These are phyloP conservation scores for Thuja plicata DNA, from an alignment of 83 land plant species.

Conservation along the genomic window DNA sequence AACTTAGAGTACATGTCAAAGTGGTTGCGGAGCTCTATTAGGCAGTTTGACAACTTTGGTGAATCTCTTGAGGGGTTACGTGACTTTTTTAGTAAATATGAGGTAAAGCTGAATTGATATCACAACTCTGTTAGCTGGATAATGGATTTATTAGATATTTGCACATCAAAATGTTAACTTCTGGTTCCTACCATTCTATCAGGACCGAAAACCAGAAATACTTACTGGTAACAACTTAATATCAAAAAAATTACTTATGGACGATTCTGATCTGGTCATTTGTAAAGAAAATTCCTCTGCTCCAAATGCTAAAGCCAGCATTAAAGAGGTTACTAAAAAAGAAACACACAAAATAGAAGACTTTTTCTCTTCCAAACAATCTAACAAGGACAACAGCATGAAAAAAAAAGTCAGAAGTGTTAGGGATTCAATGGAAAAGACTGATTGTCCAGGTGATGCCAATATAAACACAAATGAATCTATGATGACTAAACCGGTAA, in stretches of 20 bases:
- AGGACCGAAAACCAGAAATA: not conserved
- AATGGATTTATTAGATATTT: not conserved
- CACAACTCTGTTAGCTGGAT: not conserved
- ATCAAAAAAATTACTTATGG: not conserved
- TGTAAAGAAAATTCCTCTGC: constrained; percentile 11
- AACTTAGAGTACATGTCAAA: constrained; percentile 80
- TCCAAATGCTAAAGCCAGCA: not conserved
- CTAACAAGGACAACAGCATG: not conserved
- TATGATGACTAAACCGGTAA: no score
- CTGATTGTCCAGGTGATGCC: not conserved
- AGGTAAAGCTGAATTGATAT: constrained; percentile 37
- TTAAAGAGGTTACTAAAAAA: not conserved
- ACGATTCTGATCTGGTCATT: not conserved
- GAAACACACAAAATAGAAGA: constrained; percentile 2
- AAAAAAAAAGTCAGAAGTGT: not conserved
- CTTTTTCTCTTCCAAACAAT: not conserved
- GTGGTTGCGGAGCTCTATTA: constrained; percentile 88
- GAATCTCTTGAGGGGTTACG: constrained; percentile 54
- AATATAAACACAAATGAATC: not conserved
- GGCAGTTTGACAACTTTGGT: constrained; percentile 58
- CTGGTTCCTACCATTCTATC: not conserved
- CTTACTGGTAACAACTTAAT: not conserved
- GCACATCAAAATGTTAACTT: not conserved
- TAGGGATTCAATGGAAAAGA: not conserved
- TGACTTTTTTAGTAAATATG: constrained; percentile 53